Evolutionary conservation across 1,139 yeast genomes (phyloP), one percentile per base, ranked within the genome.

Genomic region (Suhomyces bolitotheri): DNA sequence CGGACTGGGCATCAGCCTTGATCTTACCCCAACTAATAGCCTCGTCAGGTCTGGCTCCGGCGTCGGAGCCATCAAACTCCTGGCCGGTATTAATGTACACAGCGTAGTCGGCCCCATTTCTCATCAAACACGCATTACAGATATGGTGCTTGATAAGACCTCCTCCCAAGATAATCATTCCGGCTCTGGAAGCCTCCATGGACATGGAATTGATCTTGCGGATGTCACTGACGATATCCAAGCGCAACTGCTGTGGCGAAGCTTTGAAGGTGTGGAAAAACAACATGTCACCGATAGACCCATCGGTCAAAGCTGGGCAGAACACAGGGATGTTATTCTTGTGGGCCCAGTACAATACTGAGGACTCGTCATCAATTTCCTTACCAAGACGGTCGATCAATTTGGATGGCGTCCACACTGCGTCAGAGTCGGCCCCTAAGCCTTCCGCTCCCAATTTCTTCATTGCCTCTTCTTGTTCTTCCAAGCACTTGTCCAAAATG

Each of bases 21-120:
- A 92, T 92, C 64, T 92, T 92, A 45, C 99, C 99, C 99, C 99
- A 92, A 30, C 96, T 85, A 36, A 92, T 84, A 17, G 98, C 98
- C 66, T 92, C 99, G 59, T 94, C 98, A 1, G 98, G 97, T 57
- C 98, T 78, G 5, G 99, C 99, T 46, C 99, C 99, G 12, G 98
- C 97, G 61, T 92, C 99, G 11, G 96, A 87, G 33, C 98, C 98
- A 56, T 92, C 99, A 55, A 89, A 94, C 60, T 92, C 99, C 66
- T 92, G 98, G 27, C 97, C 98, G 10, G 99, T 92, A 64, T 94
- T 94, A 60, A 92, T 90, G 63, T 79, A 92, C 13, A 92, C 97
- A 3, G 98, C 97, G 56, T 82, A 88, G 60, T 92, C 99, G 15
- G 99, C 98, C 50, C 99, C 99, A 53, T 92, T 94, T 71, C 99